Percentiles rank a stretch among this genome's conserved stretches.
phyloP scores from a whole-genome alignment of 2,329 filamentous ascomycete genomes.

The Nemania sp. region DNA sequence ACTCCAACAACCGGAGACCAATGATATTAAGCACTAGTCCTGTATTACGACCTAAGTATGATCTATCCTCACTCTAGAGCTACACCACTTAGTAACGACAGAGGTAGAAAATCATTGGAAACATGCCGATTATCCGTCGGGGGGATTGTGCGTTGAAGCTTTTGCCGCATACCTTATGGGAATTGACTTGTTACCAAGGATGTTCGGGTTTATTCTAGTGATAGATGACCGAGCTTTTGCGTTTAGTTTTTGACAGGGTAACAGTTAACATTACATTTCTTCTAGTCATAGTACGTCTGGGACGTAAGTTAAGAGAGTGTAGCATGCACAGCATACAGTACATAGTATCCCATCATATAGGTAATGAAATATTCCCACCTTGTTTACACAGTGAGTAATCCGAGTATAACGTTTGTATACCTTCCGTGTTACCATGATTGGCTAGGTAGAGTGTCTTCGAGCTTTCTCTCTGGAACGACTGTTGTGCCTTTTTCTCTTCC shows the following conservation, averaged over 20 bases:
- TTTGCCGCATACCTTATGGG: neutral
- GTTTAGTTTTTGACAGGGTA: neutral
- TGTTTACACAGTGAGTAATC: neutral
- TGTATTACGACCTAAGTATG: too few relatives aligned
- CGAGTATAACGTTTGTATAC: neutral
- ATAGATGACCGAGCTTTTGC: neutral
- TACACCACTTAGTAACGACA: neutral
- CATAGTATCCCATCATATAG: neutral
- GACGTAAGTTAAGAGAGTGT: neutral
- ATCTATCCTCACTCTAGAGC: neutral
- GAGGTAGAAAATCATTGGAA: neutral
- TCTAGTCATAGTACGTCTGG: neutral
- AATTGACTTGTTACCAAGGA: neutral
- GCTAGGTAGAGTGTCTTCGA: neutral
- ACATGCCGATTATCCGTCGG: neutral
- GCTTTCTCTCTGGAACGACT: neutral
- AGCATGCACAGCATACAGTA: neutral
- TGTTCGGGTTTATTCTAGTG: neutral
- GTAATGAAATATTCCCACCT: neutral
- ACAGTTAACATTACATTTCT: neutral
- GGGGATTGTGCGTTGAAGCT: neutral
- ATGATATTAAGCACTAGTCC: too few relatives aligned
- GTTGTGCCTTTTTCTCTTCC: neutral
- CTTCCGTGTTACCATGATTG: neutral
- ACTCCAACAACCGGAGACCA: too few relatives aligned